A percentile compares a stretch with the other conserved stretches of the same genome.
phyloP scores from a whole-genome alignment of 495 filamentous ascomycete genomes.

The Penicillium egyptiacum region DNA sequence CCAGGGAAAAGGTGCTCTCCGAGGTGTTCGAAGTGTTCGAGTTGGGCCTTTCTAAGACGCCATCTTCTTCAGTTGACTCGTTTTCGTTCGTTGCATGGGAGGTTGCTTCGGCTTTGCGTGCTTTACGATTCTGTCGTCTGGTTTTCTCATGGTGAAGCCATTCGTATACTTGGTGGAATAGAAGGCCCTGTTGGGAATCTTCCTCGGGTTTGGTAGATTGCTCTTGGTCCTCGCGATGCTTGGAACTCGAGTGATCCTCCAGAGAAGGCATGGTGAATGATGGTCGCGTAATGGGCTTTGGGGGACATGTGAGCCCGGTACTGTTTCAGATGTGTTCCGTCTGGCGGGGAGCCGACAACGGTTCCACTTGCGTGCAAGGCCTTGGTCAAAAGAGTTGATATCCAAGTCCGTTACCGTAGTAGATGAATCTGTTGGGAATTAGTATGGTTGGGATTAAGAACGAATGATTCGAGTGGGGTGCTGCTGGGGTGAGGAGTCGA shows the following conservation, averaged over 20 bases:
- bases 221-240: conserved; percentile 33
- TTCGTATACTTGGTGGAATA: conserved; percentile 70
- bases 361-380: conserved; percentile 26
- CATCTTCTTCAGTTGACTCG: conserved; percentile 26
- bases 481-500: conserved; percentile 8
- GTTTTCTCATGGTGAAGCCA: conserved; percentile 79
- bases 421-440: conserved; percentile 30
- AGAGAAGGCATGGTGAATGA: conserved; percentile 32
- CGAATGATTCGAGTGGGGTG: conserved; percentile 10
- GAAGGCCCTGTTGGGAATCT: conserved; percentile 46
- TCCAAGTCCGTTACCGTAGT: conserved; percentile 35
- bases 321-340: conserved; percentile 28
- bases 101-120: conserved; percentile 31
- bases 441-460: conserved; percentile 18
- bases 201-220: conserved; percentile 32
- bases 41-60: conserved; percentile 27
- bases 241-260: conserved; percentile 31
- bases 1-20: conserved; percentile 61
- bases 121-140: conserved; percentile 56
- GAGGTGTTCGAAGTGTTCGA: conserved; percentile 41
- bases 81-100: conserved; percentile 27
- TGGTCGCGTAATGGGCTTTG: conserved; percentile 30
- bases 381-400: conserved; percentile 28
- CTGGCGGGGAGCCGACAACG: conserved; percentile 24
- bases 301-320: conserved; percentile 28